Evolutionary conservation across 495 filamentous ascomycete species (phyloP), one percentile per base, ranked within the genome.

Genomic region (Aspergillus cristatus): DNA sequence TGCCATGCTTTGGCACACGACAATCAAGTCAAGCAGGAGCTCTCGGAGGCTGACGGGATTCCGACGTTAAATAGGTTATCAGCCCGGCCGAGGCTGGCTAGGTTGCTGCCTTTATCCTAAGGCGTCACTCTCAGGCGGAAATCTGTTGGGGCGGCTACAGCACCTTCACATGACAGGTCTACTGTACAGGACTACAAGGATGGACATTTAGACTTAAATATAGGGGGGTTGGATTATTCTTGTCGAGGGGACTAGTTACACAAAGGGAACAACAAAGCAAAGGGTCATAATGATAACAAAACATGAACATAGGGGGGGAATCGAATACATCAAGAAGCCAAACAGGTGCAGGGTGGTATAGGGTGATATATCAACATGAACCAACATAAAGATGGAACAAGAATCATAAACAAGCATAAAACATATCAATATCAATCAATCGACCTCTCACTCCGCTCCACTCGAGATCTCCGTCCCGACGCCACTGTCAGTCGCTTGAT

Each of bases 381-480:
- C 14, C 30, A 6, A 32, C 10, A 14, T 32, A 32, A 32, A 32
- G 7, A n/a, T n/a, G n/a, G 4, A 37, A 40, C 38, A 25, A 48
- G 6, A 40, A 49, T 37, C 35, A 36, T 20, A 45, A 37, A 43
- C 18, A 49, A 32, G 46, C 38, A 29, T 13, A 28, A 39, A 31
- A 7, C 36, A 4, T 16, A 20, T 31, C 22, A 29, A 4, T 16
- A 20, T 31, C 22, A 29, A 25, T 32, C 30, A 32, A 34, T 14
- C 39, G 31, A 42, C 20, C 20, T 8, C 8, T 24, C 20, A 8
- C 20, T 24, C 20, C 8, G 4, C 20, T 24, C 20, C 20, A 28
- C 64, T 62, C 41, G 54, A 49, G 42, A 65, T 47, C 36, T 70
- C 68, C 4, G 63, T 55, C 4, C 64, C 68, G 14, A 71, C 46